Base-by-base conservation (phyloP, 371 early-diverging fungal species). In the Circinella umbellata region DNA sequence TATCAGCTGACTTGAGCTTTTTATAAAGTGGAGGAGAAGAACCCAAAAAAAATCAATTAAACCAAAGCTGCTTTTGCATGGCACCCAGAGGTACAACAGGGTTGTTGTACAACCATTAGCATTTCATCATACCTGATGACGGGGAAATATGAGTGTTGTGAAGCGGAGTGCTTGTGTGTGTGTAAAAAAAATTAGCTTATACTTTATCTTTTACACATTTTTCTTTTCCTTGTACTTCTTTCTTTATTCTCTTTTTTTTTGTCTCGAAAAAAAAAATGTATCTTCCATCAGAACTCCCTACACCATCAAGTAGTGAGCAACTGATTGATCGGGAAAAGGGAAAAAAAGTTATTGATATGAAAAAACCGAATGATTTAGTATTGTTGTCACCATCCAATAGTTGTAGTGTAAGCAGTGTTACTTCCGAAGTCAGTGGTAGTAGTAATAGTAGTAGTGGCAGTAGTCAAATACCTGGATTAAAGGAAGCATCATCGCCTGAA, bases 361-460 rank as follows among this genome's bases (percentile, higher is more conserved):
- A 5, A 73, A 69, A 18, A 71, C 74, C 7, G 17, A 70, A 20
- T 68, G 72, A 48, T 73, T 11, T 42, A 42, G 69, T 10, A 66
- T 71, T 36, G 68, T 64, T 20, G 68, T 73, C 35, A 46, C 66
- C 35, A 42, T 72, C 38, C 62, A 38, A 39, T 18, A 61, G 42
- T 18, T 46, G 39, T 18, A 38, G 38, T 27, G 38, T 36, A 42
- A 38, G 62, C 14, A 42, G 62, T 34, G 17, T 38, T 13, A 61
- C 15, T 11, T 42, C 42, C 62, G 42, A 42, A 42, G 42, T 1
- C 9, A 42, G 42, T 42, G 11, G 42, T 42, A 42, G 42, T 42
- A 42, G 42, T 11, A 60, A 27, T 15, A 60, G 38, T 20, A 61
- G 62, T 14, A 46, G 1, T 39, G 10, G 38, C 46, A 61, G 62